These are phyloP conservation scores for Hygrophila difformis DNA, from an alignment of 257 asterid species.

Conservation along the genomic window DNA sequence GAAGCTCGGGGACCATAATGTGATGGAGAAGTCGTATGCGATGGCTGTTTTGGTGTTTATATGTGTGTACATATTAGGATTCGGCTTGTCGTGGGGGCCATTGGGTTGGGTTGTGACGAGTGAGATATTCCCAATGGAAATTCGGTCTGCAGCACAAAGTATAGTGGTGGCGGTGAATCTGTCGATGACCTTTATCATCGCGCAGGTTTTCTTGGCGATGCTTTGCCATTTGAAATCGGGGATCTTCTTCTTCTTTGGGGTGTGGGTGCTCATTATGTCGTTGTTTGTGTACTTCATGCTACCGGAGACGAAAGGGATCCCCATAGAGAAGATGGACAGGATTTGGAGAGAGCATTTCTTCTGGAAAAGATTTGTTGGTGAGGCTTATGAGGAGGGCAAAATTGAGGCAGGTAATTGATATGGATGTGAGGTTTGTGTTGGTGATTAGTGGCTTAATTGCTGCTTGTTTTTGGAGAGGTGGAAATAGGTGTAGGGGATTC, in stretches of 20 bases:
- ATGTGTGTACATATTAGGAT: constrained; percentile 31
- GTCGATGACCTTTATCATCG: constrained; percentile 29
- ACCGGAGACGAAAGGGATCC: constrained; percentile 46
- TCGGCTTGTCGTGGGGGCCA: constrained; percentile 51
- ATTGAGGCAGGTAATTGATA: too few relatives aligned
- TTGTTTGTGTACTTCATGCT: constrained; percentile 21
- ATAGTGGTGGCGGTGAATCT: constrained; percentile 28
- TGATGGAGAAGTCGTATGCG: constrained; percentile 17
- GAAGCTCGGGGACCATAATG: constrained; percentile 34
- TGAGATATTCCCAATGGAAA: constrained; percentile 45
- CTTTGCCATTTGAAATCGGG: constrained; percentile 42
- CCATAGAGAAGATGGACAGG: constrained; percentile 35
- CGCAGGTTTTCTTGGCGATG: constrained; percentile 39
- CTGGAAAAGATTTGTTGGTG: constrained; percentile 29
- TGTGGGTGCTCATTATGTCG: constrained; percentile 44
- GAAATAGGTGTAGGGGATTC: too few relatives aligned
- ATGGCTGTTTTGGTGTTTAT: constrained; percentile 21
- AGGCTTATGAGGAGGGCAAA: background rate
- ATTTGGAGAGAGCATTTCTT: constrained; percentile 42
- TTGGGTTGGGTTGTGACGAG: constrained; percentile 43
- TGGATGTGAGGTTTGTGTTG: too few relatives aligned
- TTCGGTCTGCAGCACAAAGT: constrained; percentile 49
- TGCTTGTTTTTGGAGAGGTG: too few relatives aligned
- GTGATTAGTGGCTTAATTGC: too few relatives aligned
- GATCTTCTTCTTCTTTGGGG: constrained; percentile 42